A percentile compares a stretch with the other conserved stretches of the same genome.
Conservation (phyloP, 2,329 filamentous ascomycete species). For the Colletotrichum sp. region DNA sequence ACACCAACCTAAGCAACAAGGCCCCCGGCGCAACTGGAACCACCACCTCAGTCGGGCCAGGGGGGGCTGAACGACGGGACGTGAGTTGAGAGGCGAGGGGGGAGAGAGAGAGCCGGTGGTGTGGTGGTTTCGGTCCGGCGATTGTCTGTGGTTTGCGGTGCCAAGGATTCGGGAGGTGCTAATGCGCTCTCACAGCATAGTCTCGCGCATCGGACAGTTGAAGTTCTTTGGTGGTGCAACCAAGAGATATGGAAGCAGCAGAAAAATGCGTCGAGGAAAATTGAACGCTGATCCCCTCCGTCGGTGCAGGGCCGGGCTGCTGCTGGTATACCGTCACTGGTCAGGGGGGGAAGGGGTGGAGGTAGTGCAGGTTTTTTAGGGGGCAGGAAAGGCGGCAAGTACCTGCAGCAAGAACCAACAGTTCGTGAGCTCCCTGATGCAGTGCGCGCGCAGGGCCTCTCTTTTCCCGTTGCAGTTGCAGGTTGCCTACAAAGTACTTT, state of each 20-base stretch:
- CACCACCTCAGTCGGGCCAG: not conserved
- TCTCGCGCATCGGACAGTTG: not conserved
- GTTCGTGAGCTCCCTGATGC: slow-evolving; percentile 11
- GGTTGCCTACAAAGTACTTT: not conserved
- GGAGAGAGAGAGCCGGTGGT: not conserved
- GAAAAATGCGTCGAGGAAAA: slow-evolving; percentile 9
- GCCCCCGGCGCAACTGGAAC: slow-evolving; percentile 12
- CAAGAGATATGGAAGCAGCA: not conserved
- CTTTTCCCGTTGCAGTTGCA: not conserved
- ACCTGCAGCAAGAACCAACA: slow-evolving; percentile 23
- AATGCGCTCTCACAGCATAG: slow-evolving; percentile 4
- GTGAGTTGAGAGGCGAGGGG: not conserved
- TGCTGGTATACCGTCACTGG: not conserved
- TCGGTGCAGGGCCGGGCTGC: not conserved
- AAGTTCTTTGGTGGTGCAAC: slow-evolving; percentile 9
- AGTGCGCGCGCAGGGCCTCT: not conserved
- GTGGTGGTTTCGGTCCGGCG: not conserved
- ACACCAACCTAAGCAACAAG: not conserved
- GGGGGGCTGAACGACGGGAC: not conserved
- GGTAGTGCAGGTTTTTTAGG: slow-evolving; percentile 4
- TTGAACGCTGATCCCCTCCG: slow-evolving; percentile 15
- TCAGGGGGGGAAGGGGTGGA: slow-evolving; percentile 9
- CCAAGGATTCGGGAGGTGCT: not conserved
- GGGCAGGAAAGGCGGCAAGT: slow-evolving; percentile 12
- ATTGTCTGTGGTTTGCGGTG: not conserved